Evolutionary conservation across 371 early-diverging fungal species (phyloP), one percentile per base, ranked within the genome.

Genomic region (Mortierella sp.): DNA sequence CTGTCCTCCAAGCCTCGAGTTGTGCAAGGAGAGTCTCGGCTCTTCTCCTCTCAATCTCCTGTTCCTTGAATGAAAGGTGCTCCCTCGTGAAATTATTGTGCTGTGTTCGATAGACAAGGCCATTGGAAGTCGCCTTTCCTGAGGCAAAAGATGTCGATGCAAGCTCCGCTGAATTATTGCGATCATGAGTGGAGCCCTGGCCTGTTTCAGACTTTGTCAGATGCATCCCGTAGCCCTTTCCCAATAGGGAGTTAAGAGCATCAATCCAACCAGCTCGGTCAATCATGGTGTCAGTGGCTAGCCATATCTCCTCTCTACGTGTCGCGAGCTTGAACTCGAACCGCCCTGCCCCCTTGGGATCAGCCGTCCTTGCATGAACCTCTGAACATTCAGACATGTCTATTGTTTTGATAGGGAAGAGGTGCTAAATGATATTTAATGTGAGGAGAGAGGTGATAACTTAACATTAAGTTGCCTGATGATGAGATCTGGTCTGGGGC

Each of bases 191-290:
- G 21, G 65, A 72, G 55, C 72, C 72, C 25, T 72, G 60, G 21
- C 72, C 72, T 18, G 72, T 65, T 18, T 77, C 77, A 52, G 72
- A 57, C 43, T 77, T 77, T 59, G 71, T 52, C 25, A 77, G 44
- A 4, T 72, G 72, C 7, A 72, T 69, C 2, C 77, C 69, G 15
- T 72, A 72, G 30, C 51, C 69, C 18, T 65, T 68, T 16, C 72
- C 65, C 79, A 77, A 72, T 7, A 77, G 51, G 0, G 72, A 62
- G 50, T 77, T 72, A 25, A 77, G 68, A 11, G 70, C 60, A 46
- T 77, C 79, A 21, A 77, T 77, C 79, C 79, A 77, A 25, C 63
- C 79, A 7, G 79, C 72, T 16, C 79, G 64, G 23, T 77, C 79
- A 18, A 63, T 66, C 72, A 77, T 77, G 0, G 79, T 77, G 21